Evolutionary conservation across 352 stramenopile genomes (phyloP).

Genomic region (Globisporangium emineosum): DNA sequence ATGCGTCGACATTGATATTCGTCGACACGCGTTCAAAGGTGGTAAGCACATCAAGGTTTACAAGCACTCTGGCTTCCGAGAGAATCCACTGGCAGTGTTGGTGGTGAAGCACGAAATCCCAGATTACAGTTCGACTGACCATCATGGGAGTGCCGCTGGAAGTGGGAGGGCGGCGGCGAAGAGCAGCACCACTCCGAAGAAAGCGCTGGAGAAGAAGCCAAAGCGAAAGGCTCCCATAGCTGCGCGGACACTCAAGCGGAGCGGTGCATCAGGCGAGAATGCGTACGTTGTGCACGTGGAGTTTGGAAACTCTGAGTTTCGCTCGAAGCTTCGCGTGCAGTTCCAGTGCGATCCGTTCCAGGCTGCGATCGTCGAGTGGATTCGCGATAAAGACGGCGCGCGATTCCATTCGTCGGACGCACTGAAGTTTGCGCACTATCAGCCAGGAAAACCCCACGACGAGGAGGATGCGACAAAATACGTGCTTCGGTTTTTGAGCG

Average conservation of each 20-base stretch:
- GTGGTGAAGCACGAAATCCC: conserved; percentile 37
- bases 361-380: conserved; percentile 49
- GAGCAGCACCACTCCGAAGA: neutral
- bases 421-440: conserved; percentile 4
- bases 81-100: conserved; percentile 47
- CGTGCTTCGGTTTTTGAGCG: conserved; percentile 53
- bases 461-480: conserved; percentile 29
- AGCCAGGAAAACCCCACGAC: conserved; percentile 3
- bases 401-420: conserved; percentile 7
- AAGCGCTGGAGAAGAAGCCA: conserved; percentile 34
- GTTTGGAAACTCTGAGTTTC: conserved; percentile 19
- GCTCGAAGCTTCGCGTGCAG: conserved; percentile 37
- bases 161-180: neutral
- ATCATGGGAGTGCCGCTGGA: neutral
- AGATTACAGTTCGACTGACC: neutral
- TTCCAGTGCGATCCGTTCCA: conserved; percentile 53
- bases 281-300: conserved; percentile 36
- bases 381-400: conserved; percentile 24
- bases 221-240: conserved; percentile 24
- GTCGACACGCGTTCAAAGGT: conserved; percentile 24
- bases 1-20: conserved; percentile 29
- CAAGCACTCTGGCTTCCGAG: conserved; percentile 34
- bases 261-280: conserved; percentile 8
- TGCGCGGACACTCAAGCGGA: neutral
- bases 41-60: conserved; percentile 33